Evolutionary conservation across 2,329 filamentous ascomycete genomes (phyloP).

Genomic region (Penicillium sp.): DNA sequence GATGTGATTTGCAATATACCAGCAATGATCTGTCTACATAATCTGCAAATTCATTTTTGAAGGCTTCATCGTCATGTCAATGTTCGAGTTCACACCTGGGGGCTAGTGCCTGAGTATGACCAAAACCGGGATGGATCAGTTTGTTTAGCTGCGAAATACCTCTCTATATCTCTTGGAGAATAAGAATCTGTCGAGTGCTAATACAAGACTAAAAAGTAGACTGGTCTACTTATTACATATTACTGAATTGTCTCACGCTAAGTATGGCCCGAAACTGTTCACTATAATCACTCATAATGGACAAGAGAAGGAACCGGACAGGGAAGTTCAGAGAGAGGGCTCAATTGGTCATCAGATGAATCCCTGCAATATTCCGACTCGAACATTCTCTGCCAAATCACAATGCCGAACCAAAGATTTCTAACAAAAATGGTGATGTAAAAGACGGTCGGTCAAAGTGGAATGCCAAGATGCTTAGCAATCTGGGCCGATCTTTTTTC

Average conservation of each 20-base stretch:
- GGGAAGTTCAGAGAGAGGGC: background rate
- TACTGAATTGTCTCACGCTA: no score
- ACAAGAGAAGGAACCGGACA: background rate
- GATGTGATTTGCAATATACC: background rate
- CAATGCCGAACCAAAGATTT: background rate
- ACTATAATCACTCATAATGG: no score
- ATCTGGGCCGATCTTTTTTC: constrained; percentile 8
- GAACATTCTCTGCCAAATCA: background rate
- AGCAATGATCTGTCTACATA: background rate
- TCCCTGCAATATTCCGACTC: background rate
- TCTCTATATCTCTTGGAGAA: no score
- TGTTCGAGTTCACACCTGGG: background rate
- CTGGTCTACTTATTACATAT: no score
- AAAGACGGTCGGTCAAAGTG: background rate
- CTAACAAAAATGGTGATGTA: background rate
- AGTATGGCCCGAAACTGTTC: no score
- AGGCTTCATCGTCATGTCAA: background rate
- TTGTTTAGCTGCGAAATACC: no score
- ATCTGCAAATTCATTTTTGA: no score
- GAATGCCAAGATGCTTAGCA: background rate
- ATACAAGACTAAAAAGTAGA: no score
- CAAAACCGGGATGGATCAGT: no score
- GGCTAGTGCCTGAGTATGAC: no score
- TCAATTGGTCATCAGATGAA: background rate
- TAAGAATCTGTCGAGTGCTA: no score